Evolutionary conservation across 139 green algal genomes (phyloP).

Genomic region (Medakamo hakoo): DNA sequence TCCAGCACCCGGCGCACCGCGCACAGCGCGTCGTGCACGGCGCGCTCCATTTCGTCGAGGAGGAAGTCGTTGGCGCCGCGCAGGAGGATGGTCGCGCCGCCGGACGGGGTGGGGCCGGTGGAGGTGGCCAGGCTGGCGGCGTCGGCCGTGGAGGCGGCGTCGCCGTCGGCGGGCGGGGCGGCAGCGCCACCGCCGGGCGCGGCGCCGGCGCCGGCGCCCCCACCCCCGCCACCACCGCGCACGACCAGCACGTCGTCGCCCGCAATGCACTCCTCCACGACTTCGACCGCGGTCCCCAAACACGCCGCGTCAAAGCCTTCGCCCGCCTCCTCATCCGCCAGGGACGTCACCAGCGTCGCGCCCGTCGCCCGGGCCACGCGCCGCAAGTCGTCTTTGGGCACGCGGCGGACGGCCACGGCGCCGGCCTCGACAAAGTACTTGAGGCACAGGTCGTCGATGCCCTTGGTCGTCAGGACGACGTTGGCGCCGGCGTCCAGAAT

Average conservation of each 20-base stretch:
- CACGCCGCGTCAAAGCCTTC: constrained; percentile 80
- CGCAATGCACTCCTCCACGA: constrained; percentile 45
- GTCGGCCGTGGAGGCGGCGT: not conserved
- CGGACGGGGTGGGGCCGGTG: not conserved
- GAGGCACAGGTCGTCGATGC: constrained; percentile 88
- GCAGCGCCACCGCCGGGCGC: no score
- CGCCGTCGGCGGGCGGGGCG: not conserved
- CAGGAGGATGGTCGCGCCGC: constrained; percentile 47
- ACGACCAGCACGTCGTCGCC: constrained; percentile 66
- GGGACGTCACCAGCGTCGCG: constrained; percentile 60
- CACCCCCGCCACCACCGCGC: constrained; percentile 27
- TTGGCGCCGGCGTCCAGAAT: constrained; percentile 88
- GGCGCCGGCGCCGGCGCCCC: not conserved
- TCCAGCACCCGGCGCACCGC: constrained; percentile 96
- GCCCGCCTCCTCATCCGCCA: constrained; percentile 94
- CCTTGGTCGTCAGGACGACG: constrained; percentile 96
- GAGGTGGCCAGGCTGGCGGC: not conserved
- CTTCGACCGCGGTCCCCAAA: constrained; percentile 57
- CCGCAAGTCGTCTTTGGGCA: constrained; percentile 90
- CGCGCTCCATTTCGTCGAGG: constrained; percentile 96
- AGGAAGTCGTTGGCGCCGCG: constrained; percentile 97
- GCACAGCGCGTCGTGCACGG: constrained; percentile 93
- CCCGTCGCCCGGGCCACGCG: constrained; percentile 85
- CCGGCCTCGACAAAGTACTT: constrained; percentile 99
- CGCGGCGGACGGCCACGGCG: constrained; percentile 70